phyloP scores from a whole-genome alignment of 2,329 filamentous ascomycete species.

The Aspergillaceae sp. region DNA sequence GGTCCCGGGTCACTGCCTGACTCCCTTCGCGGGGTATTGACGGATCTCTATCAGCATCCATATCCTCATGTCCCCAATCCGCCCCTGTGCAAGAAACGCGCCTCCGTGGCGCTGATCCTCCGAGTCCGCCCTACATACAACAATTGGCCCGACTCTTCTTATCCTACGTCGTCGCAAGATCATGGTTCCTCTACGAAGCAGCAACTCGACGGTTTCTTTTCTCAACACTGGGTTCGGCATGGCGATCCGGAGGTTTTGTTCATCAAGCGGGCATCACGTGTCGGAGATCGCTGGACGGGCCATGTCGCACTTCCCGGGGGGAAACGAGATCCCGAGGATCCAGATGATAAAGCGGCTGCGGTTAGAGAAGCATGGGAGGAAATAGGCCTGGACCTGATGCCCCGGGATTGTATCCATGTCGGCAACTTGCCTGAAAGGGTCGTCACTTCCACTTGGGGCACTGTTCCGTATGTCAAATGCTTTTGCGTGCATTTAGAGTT shows the following conservation, averaged over 20 bases:
- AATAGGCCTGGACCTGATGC: constrained; percentile 53
- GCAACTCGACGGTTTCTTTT: constrained; percentile 51
- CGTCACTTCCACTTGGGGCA: constrained; percentile 59
- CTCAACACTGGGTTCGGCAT: constrained; percentile 55
- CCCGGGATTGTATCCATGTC: constrained; percentile 39
- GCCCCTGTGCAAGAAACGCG: constrained; percentile 47
- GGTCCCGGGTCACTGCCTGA: constrained; percentile 10
- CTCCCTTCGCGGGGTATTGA: constrained; percentile 24
- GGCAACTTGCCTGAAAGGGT: constrained; percentile 59
- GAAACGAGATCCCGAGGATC: constrained; percentile 57
- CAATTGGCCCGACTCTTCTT: constrained; percentile 40
- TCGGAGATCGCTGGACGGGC: constrained; percentile 60
- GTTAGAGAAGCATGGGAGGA: constrained; percentile 59
- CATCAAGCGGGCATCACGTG: constrained; percentile 58
- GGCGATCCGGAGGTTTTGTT: constrained; percentile 62
- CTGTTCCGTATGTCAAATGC: constrained; percentile 42
- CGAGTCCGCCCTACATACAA: constrained; percentile 52
- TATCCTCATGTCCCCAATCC: constrained; percentile 40
- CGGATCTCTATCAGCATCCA: constrained; percentile 26
- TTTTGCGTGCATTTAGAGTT: not conserved
- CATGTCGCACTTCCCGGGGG: constrained; percentile 63
- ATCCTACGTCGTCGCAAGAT: constrained; percentile 10
- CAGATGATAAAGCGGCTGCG: constrained; percentile 53
- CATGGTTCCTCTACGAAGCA: constrained; percentile 24
- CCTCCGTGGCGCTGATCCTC: constrained; percentile 58